Conservation (phyloP, 768 basidiomycete genomes). For the Inosperma sp. region DNA sequence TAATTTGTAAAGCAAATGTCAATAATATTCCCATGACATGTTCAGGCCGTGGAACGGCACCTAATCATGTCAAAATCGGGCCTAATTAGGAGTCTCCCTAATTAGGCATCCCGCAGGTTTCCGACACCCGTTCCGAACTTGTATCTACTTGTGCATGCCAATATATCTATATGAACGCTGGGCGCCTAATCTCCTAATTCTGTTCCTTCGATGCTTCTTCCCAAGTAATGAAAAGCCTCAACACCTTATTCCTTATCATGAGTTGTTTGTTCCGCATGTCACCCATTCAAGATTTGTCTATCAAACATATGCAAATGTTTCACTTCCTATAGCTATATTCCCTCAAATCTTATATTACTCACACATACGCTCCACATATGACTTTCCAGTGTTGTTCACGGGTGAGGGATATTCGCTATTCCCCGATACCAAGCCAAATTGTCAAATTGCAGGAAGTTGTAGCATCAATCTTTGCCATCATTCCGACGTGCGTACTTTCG, state of each 20-base stretch:
- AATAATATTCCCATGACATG: neutral
- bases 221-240: too few species aligned
- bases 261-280: too few species aligned
- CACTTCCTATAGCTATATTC: constrained; percentile 33
- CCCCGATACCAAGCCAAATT: constrained; percentile 20
- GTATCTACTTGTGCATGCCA: too few species aligned
- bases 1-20: constrained; percentile 63
- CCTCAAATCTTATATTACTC: constrained; percentile 18
- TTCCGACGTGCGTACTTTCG: neutral
- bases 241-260: too few species aligned
- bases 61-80: too few species aligned
- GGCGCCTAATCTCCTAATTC: too few species aligned
- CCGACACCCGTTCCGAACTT: too few species aligned
- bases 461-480: neutral
- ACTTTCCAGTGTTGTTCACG: neutral
- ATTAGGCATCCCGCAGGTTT: too few species aligned
- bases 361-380: neutral
- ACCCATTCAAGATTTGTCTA: too few species aligned
- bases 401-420: constrained; percentile 34
- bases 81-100: too few species aligned
- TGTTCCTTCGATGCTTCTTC: too few species aligned
- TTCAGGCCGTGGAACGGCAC: neutral
- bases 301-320: neutral
- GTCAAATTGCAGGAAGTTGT: neutral
- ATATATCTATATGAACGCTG: too few species aligned